Evolutionary conservation across 768 basidiomycete species (phyloP), one percentile per base, ranked within the genome.

Genomic region (Termitomyces bulborhizus): DNA sequence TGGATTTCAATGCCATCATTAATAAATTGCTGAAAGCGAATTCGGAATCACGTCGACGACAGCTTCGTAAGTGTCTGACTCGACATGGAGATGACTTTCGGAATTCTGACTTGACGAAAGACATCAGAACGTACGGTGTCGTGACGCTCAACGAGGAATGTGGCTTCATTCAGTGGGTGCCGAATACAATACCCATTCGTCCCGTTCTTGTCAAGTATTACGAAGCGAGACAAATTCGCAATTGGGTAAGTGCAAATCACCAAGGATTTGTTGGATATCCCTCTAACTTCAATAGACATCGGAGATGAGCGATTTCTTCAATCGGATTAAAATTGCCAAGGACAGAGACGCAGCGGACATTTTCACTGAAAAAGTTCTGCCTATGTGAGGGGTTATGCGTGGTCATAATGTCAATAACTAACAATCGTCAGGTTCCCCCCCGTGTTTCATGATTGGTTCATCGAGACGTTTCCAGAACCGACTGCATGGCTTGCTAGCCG

Each of bases 81-180:
- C 36, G 9, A 34, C 34, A 16, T 12, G 34, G 26, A 16, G 27
- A n/a, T 32, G 12, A 16, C 13, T 3, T 18, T 6, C 15, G 27
- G 36, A 27, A 6, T 46, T 46, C n/a, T 46, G 18, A 24, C 43
- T 41, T 56, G 12, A 54, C 39, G 9, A 39, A n/a, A 95, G 96
- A 88, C 66, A 93, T 99, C 55, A 85, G 96, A 26, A 98, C 97
- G 2, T 99, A 98, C 65, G 91, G 93, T n/a, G 93, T 98, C n/a
- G 88, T 97, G 27, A 92, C 95, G 5, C 77, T 99, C 58, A 98
- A 97, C 65, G 96, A 98, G 62, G 93, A 96, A 60, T 98, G 95
- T 64, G 97, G 97, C 0, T 84, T 98, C 47, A 93, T 98, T 54
- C 93, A 99, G 83, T 99, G 97, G 97, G 97, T 99, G 3, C 90